phyloP scores from a whole-genome alignment of 1,139 yeast species.

The Magnusiomyces magnusii region DNA sequence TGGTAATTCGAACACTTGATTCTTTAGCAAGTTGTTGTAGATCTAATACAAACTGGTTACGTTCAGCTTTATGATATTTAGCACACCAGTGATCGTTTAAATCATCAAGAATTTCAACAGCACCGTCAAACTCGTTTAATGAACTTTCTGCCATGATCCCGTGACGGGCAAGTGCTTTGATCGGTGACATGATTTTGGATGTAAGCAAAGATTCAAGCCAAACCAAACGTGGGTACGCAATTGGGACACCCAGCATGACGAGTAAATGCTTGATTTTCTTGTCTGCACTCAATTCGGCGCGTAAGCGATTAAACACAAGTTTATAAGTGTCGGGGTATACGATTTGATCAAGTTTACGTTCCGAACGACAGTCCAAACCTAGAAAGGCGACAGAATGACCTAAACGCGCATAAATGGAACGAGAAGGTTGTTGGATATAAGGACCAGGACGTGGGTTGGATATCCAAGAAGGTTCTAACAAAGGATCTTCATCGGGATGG shows the following conservation, averaged over 20 bases:
- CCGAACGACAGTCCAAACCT: conserved; percentile 91
- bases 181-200: conserved; percentile 48
- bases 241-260: conserved; percentile 88
- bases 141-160: conserved; percentile 39
- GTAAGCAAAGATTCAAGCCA: conserved; percentile 75
- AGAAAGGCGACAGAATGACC: conserved; percentile 66
- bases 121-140: conserved; percentile 87
- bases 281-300: conserved; percentile 43
- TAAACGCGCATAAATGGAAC: conserved; percentile 61
- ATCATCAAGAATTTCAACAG: conserved; percentile 84
- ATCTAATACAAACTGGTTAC: conserved; percentile 52
- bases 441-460: conserved; percentile 45
- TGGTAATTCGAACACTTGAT: conserved; percentile 65
- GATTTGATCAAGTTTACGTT: conserved; percentile 58
- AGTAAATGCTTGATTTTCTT: conserved; percentile 63
- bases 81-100: conserved; percentile 97
- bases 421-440: conserved; percentile 54
- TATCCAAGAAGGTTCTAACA: conserved; percentile 32
- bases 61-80: conserved; percentile 66
- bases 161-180: conserved; percentile 53
- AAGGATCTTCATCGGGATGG: conserved; percentile 24
- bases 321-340: conserved; percentile 51
- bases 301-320: conserved; percentile 51
- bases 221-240: conserved; percentile 86
- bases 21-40: conserved; percentile 57